Evolutionary conservation across 164 flowering plant genomes (phyloP).

Genomic region (Magnolia changhungtana): DNA sequence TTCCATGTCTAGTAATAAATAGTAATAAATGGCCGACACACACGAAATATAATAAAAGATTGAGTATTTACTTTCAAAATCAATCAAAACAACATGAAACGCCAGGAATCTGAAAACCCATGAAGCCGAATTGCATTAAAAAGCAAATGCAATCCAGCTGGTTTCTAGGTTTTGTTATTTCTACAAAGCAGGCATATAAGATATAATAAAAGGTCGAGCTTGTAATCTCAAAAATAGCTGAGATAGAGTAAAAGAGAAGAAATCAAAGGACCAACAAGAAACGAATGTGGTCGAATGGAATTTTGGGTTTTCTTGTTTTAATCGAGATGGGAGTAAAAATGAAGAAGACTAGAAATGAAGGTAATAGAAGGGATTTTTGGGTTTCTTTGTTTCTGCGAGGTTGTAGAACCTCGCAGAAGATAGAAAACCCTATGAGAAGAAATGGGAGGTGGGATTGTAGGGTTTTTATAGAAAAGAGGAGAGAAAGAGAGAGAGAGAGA

Average conservation of each 20-base stretch:
- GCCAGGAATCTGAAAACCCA: too few relatives aligned
- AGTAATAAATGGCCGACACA: too few relatives aligned
- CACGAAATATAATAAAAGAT: too few relatives aligned
- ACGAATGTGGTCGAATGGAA: background rate
- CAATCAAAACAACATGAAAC: too few relatives aligned
- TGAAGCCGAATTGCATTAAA: too few relatives aligned
- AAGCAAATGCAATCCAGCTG: too few relatives aligned
- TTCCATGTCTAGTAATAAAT: conserved; percentile 23
- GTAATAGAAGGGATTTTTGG: background rate
- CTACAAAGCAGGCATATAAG: too few relatives aligned
- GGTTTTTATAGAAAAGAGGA: conserved; percentile 6
- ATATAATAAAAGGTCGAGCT: background rate
- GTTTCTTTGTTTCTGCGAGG: conserved; percentile 27
- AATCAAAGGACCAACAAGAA: background rate
- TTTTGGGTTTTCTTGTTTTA: conserved; percentile 2
- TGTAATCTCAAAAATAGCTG: background rate
- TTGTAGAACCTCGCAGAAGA: conserved; percentile 32
- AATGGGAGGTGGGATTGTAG: background rate
- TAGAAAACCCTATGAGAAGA: conserved; percentile 4
- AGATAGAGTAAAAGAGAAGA: background rate
- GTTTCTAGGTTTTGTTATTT: too few relatives aligned
- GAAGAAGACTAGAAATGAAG: background rate
- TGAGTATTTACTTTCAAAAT: too few relatives aligned
- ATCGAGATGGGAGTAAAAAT: background rate
- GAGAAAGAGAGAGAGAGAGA: background rate